These are phyloP conservation scores for Exophiala aquamarina DNA, from an alignment of 2,329 filamentous ascomycete species.

Conservation along the genomic window DNA sequence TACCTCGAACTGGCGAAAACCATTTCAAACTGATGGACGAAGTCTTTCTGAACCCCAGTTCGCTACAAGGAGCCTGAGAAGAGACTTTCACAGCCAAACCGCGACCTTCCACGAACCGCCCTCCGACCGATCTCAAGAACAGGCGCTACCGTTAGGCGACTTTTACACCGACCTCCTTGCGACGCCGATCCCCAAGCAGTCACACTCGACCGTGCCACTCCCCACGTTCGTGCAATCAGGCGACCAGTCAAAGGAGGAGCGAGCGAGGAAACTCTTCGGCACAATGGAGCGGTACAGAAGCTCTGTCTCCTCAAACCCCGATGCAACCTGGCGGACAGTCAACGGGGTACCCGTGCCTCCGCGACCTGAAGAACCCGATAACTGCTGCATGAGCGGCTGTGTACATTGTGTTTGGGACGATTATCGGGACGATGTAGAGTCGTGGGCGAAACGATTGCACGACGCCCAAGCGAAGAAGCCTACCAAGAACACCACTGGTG, in stretches of 20 bases:
- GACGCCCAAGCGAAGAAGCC: conserved; percentile 56
- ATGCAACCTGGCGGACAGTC: conserved; percentile 59
- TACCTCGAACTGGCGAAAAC: neutral
- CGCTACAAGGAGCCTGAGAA: neutral
- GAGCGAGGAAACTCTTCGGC: conserved; percentile 75
- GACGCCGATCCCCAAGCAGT: conserved; percentile 25
- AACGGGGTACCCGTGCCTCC: conserved; percentile 83
- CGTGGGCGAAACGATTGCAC: conserved; percentile 69
- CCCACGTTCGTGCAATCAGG: conserved; percentile 23
- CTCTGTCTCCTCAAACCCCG: conserved; percentile 41
- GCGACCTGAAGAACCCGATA: conserved; percentile 84
- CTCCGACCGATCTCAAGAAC: conserved; percentile 24
- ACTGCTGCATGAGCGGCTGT: conserved; percentile 99
- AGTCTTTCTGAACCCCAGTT: neutral
- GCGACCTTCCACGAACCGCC: neutral
- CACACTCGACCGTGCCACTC: conserved; percentile 13
- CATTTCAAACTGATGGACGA: neutral
- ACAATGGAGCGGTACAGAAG: conserved; percentile 74
- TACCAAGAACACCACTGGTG: conserved; percentile 13
- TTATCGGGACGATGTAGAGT: conserved; percentile 88
- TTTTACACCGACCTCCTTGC: conserved; percentile 46
- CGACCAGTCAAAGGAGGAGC: conserved; percentile 38
- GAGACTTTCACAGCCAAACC: conserved; percentile 4
- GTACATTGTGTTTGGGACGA: conserved; percentile 96
- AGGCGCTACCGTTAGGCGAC: conserved; percentile 42